Conservation (phyloP, 345 rosid species). For the Adansonia digitata region DNA sequence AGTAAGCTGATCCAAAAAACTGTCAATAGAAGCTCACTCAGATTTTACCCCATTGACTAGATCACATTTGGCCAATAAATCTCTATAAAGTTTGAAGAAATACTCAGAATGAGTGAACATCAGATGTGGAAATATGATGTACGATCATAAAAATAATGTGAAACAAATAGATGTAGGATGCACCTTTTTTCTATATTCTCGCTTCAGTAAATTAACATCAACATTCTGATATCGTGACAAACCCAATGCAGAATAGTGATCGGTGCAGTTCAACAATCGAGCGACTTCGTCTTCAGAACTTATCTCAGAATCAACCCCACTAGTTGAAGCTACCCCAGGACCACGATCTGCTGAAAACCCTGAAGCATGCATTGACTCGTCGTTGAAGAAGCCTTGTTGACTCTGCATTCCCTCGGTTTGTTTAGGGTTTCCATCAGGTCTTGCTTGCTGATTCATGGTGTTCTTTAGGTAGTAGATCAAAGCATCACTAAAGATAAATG, state of each 20-base stretch:
- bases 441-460: constrained; percentile 46
- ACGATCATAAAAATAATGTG: background rate
- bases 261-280: constrained; percentile 69
- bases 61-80: background rate
- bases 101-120: background rate
- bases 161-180: constrained; percentile 14
- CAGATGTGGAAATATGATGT: background rate
- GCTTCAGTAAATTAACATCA: constrained; percentile 66
- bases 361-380: constrained; percentile 49
- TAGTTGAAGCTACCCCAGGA: constrained; percentile 80
- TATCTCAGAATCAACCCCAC: constrained; percentile 73
- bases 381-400: constrained; percentile 33
- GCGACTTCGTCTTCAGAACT: constrained; percentile 90
- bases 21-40: background rate
- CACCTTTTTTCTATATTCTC: constrained; percentile 96
- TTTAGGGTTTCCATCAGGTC: constrained; percentile 33
- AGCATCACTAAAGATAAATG: constrained; percentile 86
- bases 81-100: background rate
- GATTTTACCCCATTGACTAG: background rate
- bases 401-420: constrained; percentile 44
- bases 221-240: constrained; percentile 55
- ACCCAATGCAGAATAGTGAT: constrained; percentile 85
- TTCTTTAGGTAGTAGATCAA: constrained; percentile 72
- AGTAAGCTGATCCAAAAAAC: background rate
- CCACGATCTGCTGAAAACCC: constrained; percentile 60